A percentile compares a stretch with the other conserved stretches of the same genome.
These are phyloP conservation scores for Zygotorulaspora sp. DNA, from an alignment of 805 yeast species.

Conservation along the genomic window DNA sequence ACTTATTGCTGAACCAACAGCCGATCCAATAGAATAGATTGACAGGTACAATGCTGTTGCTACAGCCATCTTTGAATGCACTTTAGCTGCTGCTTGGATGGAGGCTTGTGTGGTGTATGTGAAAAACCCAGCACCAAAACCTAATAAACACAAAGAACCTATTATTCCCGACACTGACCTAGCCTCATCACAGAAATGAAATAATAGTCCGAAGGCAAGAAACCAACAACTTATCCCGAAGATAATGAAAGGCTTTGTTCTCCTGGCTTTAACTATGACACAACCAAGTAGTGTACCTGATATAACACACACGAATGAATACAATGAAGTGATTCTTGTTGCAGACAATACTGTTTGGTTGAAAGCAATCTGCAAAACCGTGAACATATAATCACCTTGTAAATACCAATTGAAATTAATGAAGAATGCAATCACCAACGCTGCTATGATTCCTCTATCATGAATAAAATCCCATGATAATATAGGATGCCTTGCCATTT, in stretches of 20 bases:
- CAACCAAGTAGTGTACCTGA: constrained; percentile 58
- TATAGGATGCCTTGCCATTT: constrained; percentile 51
- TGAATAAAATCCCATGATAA: constrained; percentile 51
- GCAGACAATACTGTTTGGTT: constrained; percentile 53
- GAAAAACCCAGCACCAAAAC: constrained; percentile 72
- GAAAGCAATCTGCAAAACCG: constrained; percentile 57
- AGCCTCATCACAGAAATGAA: constrained; percentile 49
- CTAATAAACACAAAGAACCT: constrained; percentile 61
- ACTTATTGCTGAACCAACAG: constrained; percentile 57
- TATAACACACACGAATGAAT: constrained; percentile 64
- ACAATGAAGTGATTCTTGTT: constrained; percentile 55
- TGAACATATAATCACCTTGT: constrained; percentile 62
- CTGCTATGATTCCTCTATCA: constrained; percentile 63
- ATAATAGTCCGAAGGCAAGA: constrained; percentile 55
- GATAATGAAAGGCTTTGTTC: constrained; percentile 57
- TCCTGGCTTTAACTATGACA: constrained; percentile 45
- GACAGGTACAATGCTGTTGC: constrained; percentile 54
- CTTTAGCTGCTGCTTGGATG: constrained; percentile 49
- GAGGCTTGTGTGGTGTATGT: constrained; percentile 64
- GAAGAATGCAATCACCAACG: constrained; percentile 51
- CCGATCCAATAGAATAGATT: constrained; percentile 57
- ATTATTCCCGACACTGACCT: constrained; percentile 51
- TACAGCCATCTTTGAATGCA: constrained; percentile 61
- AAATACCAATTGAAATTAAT: constrained; percentile 57
- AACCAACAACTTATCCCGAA: constrained; percentile 58